Base-by-base conservation (phyloP, 2,329 filamentous ascomycete genomes). In the Cyanodermella asteris region DNA sequence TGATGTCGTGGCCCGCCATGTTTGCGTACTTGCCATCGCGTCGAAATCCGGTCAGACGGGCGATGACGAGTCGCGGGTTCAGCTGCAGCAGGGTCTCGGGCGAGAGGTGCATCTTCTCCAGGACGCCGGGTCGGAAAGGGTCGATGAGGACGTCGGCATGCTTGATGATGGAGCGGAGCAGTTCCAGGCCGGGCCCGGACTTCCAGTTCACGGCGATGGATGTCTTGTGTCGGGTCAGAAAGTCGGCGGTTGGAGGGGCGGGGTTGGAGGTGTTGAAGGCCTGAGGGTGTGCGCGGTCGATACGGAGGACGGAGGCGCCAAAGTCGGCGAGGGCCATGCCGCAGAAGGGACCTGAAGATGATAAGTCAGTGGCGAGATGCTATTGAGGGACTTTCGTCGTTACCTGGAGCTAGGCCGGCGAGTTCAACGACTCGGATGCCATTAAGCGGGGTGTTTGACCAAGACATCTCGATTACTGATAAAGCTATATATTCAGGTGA, bases 1-100 rank as follows among this genome's bases (percentile, higher is more conserved):
- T 93, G 46, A 93, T 91, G 45, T 93, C 82, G 44, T 93, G 82
- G 22, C 82, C 82, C 0, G 82, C 81, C 82, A 91, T 93, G 39
- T 62, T 52, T 23, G 64, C 65, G 50, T 91, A 94, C 38, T 68
- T 72, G 1, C 82, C 84, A 49, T 90, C 78, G 19, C 82, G 61
- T 8, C 84, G 61, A 47, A 93, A 94, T 0, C 84, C 84, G 3
- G 81, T 87, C 64, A 94, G 73, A 20, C 84, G 71, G 6, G 65
- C 80, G 28, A 91, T 69, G 27, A 94, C 67, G 3, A 94, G 53
- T 0, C 71, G 57, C 7, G 72, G 73, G 46, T 93, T 91, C 11
- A 63, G 42, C 13, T 50, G 53, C 15, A 68, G 52, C 6, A 93
- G 57, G 0, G 63, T 59, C 6, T 56, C 48, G 0, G 84, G 84